Evolutionary conservation across 805 yeast species (phyloP).

Genomic region (Candida vaughaniae): DNA sequence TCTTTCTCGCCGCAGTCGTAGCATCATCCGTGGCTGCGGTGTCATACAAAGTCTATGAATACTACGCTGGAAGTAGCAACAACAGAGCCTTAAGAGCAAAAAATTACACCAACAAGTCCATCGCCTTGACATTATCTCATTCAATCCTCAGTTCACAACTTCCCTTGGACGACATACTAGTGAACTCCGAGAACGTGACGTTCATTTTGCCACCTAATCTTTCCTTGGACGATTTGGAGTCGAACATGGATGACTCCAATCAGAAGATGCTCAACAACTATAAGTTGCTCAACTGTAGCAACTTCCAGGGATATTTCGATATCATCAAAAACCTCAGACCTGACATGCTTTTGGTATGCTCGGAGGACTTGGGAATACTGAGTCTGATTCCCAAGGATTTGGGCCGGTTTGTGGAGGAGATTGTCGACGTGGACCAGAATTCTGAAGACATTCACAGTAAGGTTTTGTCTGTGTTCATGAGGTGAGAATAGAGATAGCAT

Average conservation of each 20-base stretch:
- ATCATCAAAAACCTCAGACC: slow-evolving; percentile 40
- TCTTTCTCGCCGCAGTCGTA: slow-evolving; percentile 33
- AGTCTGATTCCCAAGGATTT: slow-evolving; percentile 29
- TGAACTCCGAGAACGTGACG: slow-evolving; percentile 38
- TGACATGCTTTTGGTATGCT: slow-evolving; percentile 39
- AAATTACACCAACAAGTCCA: slow-evolving; percentile 29
- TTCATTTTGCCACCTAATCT: slow-evolving; percentile 45
- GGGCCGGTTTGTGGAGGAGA: slow-evolving; percentile 36
- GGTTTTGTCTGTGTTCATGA: slow-evolving; percentile 15
- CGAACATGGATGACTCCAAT: slow-evolving; percentile 14
- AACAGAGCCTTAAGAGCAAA: slow-evolving; percentile 1
- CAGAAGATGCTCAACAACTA: slow-evolving; percentile 28
- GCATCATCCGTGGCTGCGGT: slow-evolving; percentile 35
- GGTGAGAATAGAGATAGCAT: background rate
- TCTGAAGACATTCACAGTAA: slow-evolving; percentile 16
- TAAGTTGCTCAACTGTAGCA: slow-evolving; percentile 38
- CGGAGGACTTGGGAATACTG: slow-evolving; percentile 40
- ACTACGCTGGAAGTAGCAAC: slow-evolving; percentile 7
- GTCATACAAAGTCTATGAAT: slow-evolving; percentile 32
- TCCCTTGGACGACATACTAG: slow-evolving; percentile 39
- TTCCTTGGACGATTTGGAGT: slow-evolving; percentile 35
- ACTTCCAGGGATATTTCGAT: slow-evolving; percentile 40
- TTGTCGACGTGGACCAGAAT: slow-evolving; percentile 23
- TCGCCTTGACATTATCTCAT: slow-evolving; percentile 43
- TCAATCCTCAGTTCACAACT: slow-evolving; percentile 36